phyloP scores from a whole-genome alignment of 1,284 basidiomycete genomes.

The Puccinia polysora region DNA sequence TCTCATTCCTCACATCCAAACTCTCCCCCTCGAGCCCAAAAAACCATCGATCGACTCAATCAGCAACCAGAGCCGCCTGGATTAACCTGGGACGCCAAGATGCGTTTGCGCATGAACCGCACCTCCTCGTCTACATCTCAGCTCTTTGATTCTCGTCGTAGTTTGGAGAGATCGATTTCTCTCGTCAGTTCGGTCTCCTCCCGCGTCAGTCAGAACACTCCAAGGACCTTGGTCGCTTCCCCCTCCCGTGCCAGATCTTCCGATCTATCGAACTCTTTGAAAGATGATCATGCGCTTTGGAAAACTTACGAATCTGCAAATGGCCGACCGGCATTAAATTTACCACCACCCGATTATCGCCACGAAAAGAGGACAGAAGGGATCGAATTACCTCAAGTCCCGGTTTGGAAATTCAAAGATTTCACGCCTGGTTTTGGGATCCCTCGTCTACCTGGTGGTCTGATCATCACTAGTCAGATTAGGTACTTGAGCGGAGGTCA shows the following conservation, averaged over 20 bases:
- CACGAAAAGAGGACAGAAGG: background rate
- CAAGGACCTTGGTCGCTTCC: constrained; percentile 3
- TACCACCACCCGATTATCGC: constrained; percentile 18
- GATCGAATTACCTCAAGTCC: background rate
- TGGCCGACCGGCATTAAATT: constrained; percentile 14
- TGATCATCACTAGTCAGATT: constrained; percentile 18
- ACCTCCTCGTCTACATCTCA: constrained; percentile 16
- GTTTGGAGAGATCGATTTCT: background rate
- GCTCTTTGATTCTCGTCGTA: background rate
- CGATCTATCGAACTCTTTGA: constrained; percentile 18
- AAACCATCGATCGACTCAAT: too few relatives aligned
- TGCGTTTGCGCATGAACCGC: background rate
- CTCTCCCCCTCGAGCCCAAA: too few relatives aligned
- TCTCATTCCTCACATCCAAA: too few relatives aligned
- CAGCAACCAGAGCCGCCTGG: constrained; percentile 6
- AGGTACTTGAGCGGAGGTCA: constrained; percentile 14
- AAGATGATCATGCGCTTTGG: constrained; percentile 40
- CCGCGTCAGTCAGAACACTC: constrained; percentile 6
- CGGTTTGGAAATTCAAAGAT: constrained; percentile 20
- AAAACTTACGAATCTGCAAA: constrained; percentile 31
- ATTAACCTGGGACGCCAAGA: constrained; percentile 17
- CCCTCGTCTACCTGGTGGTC: background rate
- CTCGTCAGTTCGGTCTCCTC: constrained; percentile 6
- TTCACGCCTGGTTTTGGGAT: constrained; percentile 40
- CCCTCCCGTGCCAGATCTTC: background rate